phyloP scores from a whole-genome alignment of 2,329 filamentous ascomycete species.

The Boeremia exigua region DNA sequence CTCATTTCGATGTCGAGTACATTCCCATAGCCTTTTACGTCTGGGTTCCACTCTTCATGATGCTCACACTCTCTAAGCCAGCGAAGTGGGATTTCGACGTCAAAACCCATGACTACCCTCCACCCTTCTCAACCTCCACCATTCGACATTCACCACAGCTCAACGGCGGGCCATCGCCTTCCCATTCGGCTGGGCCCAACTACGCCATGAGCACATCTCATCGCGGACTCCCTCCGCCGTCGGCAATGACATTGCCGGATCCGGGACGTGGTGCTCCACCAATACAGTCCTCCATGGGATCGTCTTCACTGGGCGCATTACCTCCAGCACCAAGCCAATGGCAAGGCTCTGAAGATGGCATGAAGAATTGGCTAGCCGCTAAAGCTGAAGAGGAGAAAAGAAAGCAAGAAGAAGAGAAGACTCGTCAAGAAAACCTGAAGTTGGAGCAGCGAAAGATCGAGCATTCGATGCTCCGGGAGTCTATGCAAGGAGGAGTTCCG shows the following conservation, averaged over 20 bases:
- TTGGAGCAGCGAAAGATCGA: conserved; percentile 61
- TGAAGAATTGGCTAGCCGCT: conserved; percentile 58
- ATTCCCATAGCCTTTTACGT: conserved; percentile 23
- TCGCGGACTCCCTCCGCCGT: conserved; percentile 60
- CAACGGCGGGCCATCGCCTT: conserved; percentile 47
- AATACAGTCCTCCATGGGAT: conserved; percentile 21
- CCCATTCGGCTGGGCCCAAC: conserved; percentile 52
- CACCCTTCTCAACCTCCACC: conserved; percentile 49
- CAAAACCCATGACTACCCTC: conserved; percentile 58
- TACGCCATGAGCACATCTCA: conserved; percentile 59
- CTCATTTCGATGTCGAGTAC: conserved; percentile 45
- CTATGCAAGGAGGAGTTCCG: conserved; percentile 58
- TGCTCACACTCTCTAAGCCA: conserved; percentile 59
- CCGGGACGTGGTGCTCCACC: conserved; percentile 50
- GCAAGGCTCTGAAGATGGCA: conserved; percentile 59
- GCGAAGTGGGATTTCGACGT: conserved; percentile 55
- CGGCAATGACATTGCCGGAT: conserved; percentile 60
- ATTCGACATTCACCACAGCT: conserved; percentile 49
- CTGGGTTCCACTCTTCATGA: conserved; percentile 49
- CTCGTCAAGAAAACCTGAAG: conserved; percentile 56
- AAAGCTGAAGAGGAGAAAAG: conserved; percentile 61
- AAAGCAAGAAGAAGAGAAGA: conserved; percentile 61
- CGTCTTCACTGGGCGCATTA: conserved; percentile 47
- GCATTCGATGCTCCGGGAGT: conserved; percentile 59
- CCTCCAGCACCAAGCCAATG: conserved; percentile 56